These are phyloP conservation scores for Torulaspora microellipsoides DNA, from an alignment of 805 yeast genomes.

Conservation along the genomic window DNA sequence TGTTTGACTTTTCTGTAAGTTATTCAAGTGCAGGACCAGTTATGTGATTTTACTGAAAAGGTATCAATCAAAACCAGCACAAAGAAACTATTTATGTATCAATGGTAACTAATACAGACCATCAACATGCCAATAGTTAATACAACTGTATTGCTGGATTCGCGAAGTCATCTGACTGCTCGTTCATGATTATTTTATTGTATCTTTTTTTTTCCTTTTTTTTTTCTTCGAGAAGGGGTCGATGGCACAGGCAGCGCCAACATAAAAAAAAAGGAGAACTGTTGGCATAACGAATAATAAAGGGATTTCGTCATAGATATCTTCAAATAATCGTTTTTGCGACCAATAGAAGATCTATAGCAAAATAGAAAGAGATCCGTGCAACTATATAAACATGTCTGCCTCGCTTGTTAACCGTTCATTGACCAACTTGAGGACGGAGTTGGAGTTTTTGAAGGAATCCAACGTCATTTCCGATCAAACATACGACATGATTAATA, in stretches of 20 bases:
- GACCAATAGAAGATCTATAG: neutral
- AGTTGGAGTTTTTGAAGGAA: constrained; percentile 73
- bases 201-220: too few relatives aligned
- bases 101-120: too few relatives aligned
- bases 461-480: constrained; percentile 63
- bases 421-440: constrained; percentile 67
- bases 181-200: too few relatives aligned
- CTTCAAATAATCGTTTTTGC: neutral
- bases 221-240: too few relatives aligned
- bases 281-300: neutral
- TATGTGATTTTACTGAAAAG: constrained; percentile 10
- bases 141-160: too few relatives aligned
- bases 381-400: constrained; percentile 31
- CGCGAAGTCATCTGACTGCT: too few relatives aligned
- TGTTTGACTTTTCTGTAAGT: constrained; percentile 59
- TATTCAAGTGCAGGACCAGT: constrained; percentile 21
- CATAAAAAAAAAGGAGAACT: neutral
- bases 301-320: neutral
- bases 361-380: neutral
- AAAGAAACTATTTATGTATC: too few relatives aligned
- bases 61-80: too few relatives aligned
- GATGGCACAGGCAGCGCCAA: neutral
- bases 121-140: too few relatives aligned
- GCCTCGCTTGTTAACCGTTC: constrained; percentile 72
- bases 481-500: constrained; percentile 47